These are phyloP conservation scores for Terana coerulea DNA, from an alignment of 768 basidiomycete genomes.

Conservation along the genomic window DNA sequence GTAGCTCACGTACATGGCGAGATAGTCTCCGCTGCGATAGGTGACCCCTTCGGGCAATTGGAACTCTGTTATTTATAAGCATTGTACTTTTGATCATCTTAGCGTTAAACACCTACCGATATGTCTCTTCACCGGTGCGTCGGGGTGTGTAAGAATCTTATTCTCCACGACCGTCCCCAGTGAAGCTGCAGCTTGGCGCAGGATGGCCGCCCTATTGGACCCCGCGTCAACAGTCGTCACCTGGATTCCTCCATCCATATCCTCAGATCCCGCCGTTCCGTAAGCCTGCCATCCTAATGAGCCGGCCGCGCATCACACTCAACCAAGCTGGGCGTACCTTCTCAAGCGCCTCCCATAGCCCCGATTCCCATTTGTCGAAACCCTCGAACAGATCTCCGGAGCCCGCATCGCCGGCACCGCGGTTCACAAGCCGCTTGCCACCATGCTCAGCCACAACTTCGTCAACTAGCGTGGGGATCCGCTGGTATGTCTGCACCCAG, in stretches of 20 bases:
- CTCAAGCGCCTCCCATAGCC: conserved; percentile 34
- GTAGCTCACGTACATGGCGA: conserved; percentile 34
- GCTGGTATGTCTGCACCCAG: conserved; percentile 45
- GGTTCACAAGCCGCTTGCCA: conserved; percentile 32
- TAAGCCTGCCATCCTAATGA: conserved; percentile 4
- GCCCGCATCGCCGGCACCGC: conserved; percentile 41
- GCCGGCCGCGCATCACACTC: too few relatives aligned
- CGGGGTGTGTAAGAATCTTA: conserved; percentile 29
- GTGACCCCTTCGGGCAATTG: conserved; percentile 34
- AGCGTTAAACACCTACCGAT: conserved; percentile 26
- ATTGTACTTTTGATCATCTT: background rate
- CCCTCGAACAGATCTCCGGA: conserved; percentile 38
- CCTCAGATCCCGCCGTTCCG: background rate
- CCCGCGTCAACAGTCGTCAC: conserved; percentile 31
- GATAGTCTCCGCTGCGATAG: conserved; percentile 44
- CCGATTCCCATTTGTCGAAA: conserved; percentile 41
- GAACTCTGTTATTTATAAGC: conserved; percentile 27
- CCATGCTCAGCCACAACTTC: conserved; percentile 30
- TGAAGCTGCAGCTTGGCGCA: conserved; percentile 35
- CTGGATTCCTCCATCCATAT: conserved; percentile 16
- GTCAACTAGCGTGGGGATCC: conserved; percentile 40
- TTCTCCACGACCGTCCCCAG: conserved; percentile 38
- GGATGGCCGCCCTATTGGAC: conserved; percentile 29
- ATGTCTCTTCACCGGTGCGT: conserved; percentile 34
- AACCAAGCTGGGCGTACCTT: conserved; percentile 33